A percentile compares a stretch with the other conserved stretches of the same genome.
Evolutionary conservation across 2,329 filamentous ascomycete genomes (phyloP).

Genomic region (Pseudogymnoascus sp.): DNA sequence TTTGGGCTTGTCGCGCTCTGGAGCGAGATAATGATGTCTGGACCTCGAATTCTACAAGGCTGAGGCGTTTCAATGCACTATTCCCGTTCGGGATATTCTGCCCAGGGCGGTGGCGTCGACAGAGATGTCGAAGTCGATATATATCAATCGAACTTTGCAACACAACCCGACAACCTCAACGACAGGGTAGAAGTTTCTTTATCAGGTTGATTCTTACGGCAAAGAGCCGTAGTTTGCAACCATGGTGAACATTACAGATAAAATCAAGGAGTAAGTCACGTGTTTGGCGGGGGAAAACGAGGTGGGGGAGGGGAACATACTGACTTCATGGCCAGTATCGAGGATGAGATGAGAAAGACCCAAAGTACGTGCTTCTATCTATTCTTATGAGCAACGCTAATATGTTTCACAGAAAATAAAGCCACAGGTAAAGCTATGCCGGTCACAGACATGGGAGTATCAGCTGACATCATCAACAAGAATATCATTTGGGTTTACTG

Average conservation of each 20-base stretch:
- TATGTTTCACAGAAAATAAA: conserved; percentile 72
- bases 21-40: not conserved
- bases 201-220: conserved; percentile 5
- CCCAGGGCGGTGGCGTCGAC: conserved; percentile 2
- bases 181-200: not conserved
- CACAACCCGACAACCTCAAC: conserved; percentile 1
- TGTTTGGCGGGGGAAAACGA: not conserved
- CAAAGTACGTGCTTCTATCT: conserved; percentile 63
- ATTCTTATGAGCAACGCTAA: not conserved
- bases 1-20: not conserved
- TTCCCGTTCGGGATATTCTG: conserved; percentile 1
- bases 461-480: conserved; percentile 49
- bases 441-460: conserved; percentile 19
- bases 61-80: not conserved
- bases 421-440: conserved; percentile 70
- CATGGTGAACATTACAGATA: conserved; percentile 99
- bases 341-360: conserved; percentile 98
- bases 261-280: conserved; percentile 87
- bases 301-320: conserved; percentile 11
- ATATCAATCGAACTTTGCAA: conserved; percentile 6
- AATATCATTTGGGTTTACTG: conserved; percentile 94
- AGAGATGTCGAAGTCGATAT: not conserved
- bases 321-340: conserved; percentile 62
- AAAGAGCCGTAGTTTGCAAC: conserved; percentile 29
- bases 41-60: conserved; percentile 2